Evolutionary conservation across 148 eudicot species (phyloP).

Genomic region (Nyssa sinensis): DNA sequence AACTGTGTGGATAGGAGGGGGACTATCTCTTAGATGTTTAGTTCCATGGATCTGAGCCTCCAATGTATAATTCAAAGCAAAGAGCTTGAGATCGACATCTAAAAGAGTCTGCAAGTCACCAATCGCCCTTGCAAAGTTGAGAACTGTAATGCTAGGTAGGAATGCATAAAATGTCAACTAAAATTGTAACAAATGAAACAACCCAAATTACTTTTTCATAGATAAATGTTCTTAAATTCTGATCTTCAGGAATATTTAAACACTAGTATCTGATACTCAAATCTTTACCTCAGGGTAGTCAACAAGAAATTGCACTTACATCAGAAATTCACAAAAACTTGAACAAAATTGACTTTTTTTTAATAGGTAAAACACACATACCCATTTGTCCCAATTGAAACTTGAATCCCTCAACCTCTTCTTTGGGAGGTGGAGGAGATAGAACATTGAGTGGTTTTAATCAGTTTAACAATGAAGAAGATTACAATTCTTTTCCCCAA

Average conservation of each 20-base stretch:
- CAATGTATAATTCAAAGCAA: slow-evolving; percentile 88
- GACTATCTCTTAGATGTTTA: slow-evolving; percentile 72
- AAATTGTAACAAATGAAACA: not conserved
- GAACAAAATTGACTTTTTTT: too few relatives aligned
- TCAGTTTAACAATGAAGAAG: not conserved
- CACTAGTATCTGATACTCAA: not conserved
- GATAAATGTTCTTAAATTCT: not conserved
- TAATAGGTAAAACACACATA: too few relatives aligned
- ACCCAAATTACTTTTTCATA: not conserved
- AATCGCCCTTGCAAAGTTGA: slow-evolving; percentile 85
- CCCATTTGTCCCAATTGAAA: too few relatives aligned
- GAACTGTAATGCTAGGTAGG: slow-evolving; percentile 41
- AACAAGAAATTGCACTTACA: too few relatives aligned
- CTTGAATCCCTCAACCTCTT: too few relatives aligned
- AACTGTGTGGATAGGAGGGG: slow-evolving; percentile 74
- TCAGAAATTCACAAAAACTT: not conserved
- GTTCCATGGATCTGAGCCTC: slow-evolving; percentile 87
- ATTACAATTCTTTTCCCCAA: not conserved
- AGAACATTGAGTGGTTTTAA: too few relatives aligned
- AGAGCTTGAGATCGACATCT: slow-evolving; percentile 92
- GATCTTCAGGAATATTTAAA: not conserved
- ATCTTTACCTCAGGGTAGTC: not conserved
- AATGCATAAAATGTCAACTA: not conserved
- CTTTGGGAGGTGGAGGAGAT: too few relatives aligned
- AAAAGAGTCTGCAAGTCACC: slow-evolving; percentile 98